phyloP scores from a whole-genome alignment of 345 rosid species.

The Syzygium aqueum region DNA sequence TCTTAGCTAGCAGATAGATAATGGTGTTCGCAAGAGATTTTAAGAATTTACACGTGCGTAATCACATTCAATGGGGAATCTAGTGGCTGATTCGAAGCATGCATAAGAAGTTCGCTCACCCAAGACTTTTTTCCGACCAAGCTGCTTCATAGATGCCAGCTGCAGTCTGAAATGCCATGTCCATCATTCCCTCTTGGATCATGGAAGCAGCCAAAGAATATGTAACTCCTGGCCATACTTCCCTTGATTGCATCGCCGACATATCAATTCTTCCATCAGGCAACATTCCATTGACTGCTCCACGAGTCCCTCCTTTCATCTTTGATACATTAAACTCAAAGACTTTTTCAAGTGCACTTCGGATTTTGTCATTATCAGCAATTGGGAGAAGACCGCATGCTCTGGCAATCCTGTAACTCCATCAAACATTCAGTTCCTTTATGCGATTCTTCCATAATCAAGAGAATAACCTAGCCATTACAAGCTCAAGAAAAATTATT shows the following conservation, averaged over 20 bases:
- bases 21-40: neutral
- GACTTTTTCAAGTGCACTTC: constrained; percentile 55
- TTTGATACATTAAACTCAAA: constrained; percentile 70
- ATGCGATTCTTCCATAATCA: neutral
- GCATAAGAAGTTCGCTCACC: constrained; percentile 29
- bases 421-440: neutral
- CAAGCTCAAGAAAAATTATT: neutral
- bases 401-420: constrained; percentile 52
- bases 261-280: constrained; percentile 75
- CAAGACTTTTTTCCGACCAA: constrained; percentile 79
- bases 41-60: neutral
- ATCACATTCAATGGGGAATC: neutral
- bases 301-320: constrained; percentile 70
- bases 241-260: constrained; percentile 78
- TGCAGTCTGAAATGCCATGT: constrained; percentile 75
- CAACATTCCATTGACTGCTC: constrained; percentile 94
- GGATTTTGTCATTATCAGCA: constrained; percentile 63
- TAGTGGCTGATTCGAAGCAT: neutral
- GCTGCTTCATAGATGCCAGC: constrained; percentile 65
- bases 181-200: constrained; percentile 71
- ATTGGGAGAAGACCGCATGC: constrained; percentile 76
- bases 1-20: neutral
- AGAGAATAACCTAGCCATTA: neutral
- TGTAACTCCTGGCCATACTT: constrained; percentile 95
- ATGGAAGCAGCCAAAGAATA: constrained; percentile 85